phyloP scores from a whole-genome alignment of 1,284 basidiomycete species.

The Spongiforma sp. region DNA sequence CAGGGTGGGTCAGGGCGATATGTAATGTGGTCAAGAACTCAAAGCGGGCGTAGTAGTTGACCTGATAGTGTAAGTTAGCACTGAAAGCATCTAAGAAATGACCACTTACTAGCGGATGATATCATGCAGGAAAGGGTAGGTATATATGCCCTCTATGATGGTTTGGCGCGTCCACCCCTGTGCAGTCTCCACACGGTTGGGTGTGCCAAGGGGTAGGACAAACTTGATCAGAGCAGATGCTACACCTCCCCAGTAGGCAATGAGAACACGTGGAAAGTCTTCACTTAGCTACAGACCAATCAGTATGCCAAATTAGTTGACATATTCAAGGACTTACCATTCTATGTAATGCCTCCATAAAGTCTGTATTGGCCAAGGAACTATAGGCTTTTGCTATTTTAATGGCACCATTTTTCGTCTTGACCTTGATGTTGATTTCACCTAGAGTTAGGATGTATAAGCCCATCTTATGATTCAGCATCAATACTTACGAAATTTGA shows the following conservation, averaged over 20 bases:
- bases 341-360: background rate
- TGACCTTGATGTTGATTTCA: background rate
- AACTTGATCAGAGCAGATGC: background rate
- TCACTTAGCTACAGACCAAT: background rate
- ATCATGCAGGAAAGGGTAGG: background rate
- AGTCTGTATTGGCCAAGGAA: background rate
- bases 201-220: background rate
- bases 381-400: background rate
- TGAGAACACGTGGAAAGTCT: background rate
- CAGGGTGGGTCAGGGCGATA: background rate
- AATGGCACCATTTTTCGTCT: background rate
- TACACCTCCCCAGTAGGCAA: background rate
- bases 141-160: background rate
- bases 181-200: background rate
- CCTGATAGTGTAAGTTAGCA: background rate
- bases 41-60: background rate
- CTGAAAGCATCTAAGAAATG: background rate
- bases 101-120: background rate
- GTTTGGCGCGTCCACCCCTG: background rate
- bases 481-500: background rate
- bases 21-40: background rate
- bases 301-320: background rate
- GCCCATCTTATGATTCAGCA: background rate
- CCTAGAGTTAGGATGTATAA: background rate
- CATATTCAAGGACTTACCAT: background rate